phyloP scores from a whole-genome alignment of 2,329 filamentous ascomycete species.

The Diaporthe destruens region DNA sequence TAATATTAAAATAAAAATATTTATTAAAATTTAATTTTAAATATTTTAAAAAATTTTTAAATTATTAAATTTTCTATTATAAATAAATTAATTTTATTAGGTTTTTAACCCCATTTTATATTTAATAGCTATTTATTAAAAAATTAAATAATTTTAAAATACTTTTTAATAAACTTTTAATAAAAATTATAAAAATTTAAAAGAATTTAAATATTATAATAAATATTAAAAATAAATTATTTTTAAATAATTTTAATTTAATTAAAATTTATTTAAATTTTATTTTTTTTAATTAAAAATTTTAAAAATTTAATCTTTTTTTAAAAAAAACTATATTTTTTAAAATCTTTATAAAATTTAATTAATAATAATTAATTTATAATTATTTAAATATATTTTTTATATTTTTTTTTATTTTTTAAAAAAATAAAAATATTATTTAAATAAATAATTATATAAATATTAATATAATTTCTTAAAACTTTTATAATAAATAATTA shows the following conservation, averaged over 20 bases:
- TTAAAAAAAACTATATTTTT: not conserved
- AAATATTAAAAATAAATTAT: not conserved
- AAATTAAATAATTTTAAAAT: not conserved
- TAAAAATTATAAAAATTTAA: not conserved
- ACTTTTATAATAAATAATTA: not conserved
- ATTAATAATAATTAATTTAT: not conserved
- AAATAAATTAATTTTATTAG: not conserved
- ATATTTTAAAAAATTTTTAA: not conserved
- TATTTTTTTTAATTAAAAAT: not conserved
- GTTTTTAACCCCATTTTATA: not conserved
- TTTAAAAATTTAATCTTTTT: not conserved
- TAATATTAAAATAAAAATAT: not conserved
- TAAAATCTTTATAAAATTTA: not conserved
- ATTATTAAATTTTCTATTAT: not conserved
- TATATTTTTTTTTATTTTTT: not conserved
- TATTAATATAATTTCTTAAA: not conserved
- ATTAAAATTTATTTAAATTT: not conserved
- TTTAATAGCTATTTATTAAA: not conserved
- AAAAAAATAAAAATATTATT: not conserved
- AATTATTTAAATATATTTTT: not conserved
- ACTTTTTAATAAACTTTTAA: not conserved
- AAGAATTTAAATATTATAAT: not conserved
- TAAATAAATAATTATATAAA: slow-evolving; percentile 3
- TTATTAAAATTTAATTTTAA: not conserved
- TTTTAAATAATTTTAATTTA: not conserved